Evolutionary conservation across 352 stramenopile genomes (phyloP).

Genomic region (Pythium pyrilobum): DNA sequence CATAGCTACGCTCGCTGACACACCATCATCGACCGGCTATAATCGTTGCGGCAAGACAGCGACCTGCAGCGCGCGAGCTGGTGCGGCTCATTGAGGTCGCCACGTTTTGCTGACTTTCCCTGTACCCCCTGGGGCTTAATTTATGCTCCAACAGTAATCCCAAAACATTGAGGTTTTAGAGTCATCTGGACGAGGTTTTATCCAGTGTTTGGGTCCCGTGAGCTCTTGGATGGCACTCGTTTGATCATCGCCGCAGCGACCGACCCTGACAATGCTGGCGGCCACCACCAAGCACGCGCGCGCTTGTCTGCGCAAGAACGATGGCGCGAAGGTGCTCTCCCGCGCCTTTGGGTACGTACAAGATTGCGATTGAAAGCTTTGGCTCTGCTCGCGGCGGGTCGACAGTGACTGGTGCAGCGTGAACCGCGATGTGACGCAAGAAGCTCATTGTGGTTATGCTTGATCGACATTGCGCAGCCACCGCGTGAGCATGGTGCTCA

Average conservation of each 20-base stretch:
- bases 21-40: background rate
- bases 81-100: too few relatives aligned
- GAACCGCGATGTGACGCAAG: too few relatives aligned
- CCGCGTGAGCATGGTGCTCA: conserved; percentile 82
- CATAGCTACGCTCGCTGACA: too few relatives aligned
- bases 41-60: too few relatives aligned
- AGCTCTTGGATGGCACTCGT: conserved; percentile 19
- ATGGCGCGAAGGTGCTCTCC: conserved; percentile 34
- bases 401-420: too few relatives aligned
- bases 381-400: too few relatives aligned
- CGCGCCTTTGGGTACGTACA: conserved; percentile 66
- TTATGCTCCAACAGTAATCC: conserved; percentile 1
- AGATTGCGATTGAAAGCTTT: too few relatives aligned
- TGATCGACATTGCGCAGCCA: conserved; percentile 54
- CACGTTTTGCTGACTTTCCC: too few relatives aligned
- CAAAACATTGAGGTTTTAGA: background rate
- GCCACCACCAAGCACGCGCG: conserved; percentile 16
- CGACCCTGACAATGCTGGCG: conserved; percentile 15
- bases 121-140: conserved; percentile 1
- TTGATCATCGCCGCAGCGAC: conserved; percentile 4
- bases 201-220: background rate
- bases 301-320: conserved; percentile 31
- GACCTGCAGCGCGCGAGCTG: too few relatives aligned
- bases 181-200: conserved; percentile 4
- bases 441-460: too few relatives aligned